Conservation (phyloP, 2,329 filamentous ascomycete species). For the Penicillium sumatraense region DNA sequence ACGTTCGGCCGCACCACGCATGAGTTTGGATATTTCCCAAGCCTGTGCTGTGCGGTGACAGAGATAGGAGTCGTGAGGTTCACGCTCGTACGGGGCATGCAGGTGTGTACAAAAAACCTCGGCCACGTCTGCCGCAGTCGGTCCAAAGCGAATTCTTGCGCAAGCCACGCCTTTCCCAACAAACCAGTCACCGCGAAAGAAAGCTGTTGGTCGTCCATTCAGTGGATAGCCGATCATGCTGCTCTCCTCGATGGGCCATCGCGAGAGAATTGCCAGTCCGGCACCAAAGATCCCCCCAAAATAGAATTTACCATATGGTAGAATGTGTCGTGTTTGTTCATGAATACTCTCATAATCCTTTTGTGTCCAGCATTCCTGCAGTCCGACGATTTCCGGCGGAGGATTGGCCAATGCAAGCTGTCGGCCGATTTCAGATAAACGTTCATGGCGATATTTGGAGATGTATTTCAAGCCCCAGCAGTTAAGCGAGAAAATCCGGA, state of each 20-base stretch:
- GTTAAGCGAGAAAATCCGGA: slow-evolving; percentile 87
- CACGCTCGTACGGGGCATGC: slow-evolving; percentile 84
- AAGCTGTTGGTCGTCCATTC: slow-evolving; percentile 90
- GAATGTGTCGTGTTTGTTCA: slow-evolving; percentile 69
- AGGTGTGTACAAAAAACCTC: slow-evolving; percentile 94
- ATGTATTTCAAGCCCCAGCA: slow-evolving; percentile 96
- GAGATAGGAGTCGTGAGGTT: slow-evolving; percentile 80
- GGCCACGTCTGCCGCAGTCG: slow-evolving; percentile 66
- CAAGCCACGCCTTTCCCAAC: slow-evolving; percentile 93
- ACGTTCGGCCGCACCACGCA: slow-evolving; percentile 77
- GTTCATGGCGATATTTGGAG: slow-evolving; percentile 74
- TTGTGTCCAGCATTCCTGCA: slow-evolving; percentile 94
- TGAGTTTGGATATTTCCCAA: slow-evolving; percentile 91
- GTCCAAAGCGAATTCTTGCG: slow-evolving; percentile 75
- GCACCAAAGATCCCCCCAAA: slow-evolving; percentile 85
- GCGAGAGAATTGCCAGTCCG: slow-evolving; percentile 84
- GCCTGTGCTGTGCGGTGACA: slow-evolving; percentile 91
- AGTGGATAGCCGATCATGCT: slow-evolving; percentile 86
- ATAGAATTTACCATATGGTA: slow-evolving; percentile 95
- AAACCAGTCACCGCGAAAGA: slow-evolving; percentile 94
- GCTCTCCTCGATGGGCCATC: slow-evolving; percentile 91
- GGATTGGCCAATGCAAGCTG: slow-evolving; percentile 72
- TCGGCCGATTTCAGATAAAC: slow-evolving; percentile 81
- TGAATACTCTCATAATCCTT: slow-evolving; percentile 81
- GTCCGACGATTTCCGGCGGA: slow-evolving; percentile 80